A percentile compares a stretch with the other conserved stretches of the same genome.
Evolutionary conservation across 192 early-diverging fungal species (phyloP).

Genomic region (Geranomyces variabilis): DNA sequence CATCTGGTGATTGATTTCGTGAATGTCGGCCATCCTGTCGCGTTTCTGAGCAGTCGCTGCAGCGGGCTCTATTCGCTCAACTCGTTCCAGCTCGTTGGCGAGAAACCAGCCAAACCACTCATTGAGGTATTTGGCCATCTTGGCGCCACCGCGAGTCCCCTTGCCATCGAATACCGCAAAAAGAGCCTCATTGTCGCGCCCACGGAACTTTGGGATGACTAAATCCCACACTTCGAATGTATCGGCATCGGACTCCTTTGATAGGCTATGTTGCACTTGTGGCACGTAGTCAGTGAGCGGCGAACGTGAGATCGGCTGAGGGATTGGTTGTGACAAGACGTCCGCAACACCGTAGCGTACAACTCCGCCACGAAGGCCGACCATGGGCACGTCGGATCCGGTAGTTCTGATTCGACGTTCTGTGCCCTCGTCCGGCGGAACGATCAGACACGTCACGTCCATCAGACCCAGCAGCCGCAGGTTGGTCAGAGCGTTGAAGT

Average conservation of each 20-base stretch:
- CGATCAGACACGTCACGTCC: conserved; percentile 85
- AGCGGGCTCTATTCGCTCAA: conserved; percentile 40
- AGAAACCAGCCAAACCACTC: conserved; percentile 71
- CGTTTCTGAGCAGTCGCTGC: background rate
- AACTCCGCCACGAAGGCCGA: conserved; percentile 56
- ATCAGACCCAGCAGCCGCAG: conserved; percentile 83
- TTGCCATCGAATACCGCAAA: conserved; percentile 88
- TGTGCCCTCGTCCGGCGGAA: conserved; percentile 80
- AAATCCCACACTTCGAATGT: conserved; percentile 82
- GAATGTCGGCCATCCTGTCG: background rate
- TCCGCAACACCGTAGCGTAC: conserved; percentile 90
- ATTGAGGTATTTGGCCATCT: conserved; percentile 68
- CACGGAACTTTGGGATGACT: conserved; percentile 81
- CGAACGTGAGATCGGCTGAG: background rate
- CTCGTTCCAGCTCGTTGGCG: conserved; percentile 73
- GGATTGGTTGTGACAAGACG: conserved; percentile 57
- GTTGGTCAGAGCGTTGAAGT: conserved; percentile 76
- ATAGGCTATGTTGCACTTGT: background rate
- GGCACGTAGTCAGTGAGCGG: background rate
- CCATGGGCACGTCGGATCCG: conserved; percentile 61
- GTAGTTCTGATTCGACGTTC: conserved; percentile 84
- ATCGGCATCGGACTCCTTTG: conserved; percentile 45
- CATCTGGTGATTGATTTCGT: background rate
- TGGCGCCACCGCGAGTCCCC: conserved; percentile 54
- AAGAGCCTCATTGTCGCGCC: conserved; percentile 82